Conservation (phyloP, 441 rosid species). For the Gossypium gossypioides region DNA sequence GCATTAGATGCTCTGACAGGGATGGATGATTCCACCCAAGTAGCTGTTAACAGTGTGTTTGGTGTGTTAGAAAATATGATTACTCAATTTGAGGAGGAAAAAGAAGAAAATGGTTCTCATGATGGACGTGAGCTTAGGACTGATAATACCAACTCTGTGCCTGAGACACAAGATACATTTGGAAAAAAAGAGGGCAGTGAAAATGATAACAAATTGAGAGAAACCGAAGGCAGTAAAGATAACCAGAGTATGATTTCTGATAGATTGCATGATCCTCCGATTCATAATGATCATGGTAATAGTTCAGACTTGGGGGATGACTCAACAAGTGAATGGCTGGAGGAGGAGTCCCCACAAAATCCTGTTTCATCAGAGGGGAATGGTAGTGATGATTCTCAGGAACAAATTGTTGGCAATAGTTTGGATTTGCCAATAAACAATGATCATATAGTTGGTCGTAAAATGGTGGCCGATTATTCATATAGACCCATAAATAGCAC, state of each 20-base stretch:
- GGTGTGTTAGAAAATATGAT: conserved; percentile 92
- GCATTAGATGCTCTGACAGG: conserved; percentile 88
- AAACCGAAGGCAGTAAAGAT: conserved; percentile 19
- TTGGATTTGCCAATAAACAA: conserved; percentile 17
- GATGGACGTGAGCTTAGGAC: conserved; percentile 20
- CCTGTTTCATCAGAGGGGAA: conserved; percentile 13
- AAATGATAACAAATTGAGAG: conserved; percentile 18
- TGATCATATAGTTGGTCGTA: conserved; percentile 28
- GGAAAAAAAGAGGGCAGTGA: conserved; percentile 17
- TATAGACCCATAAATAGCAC: conserved; percentile 26
- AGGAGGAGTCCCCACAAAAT: conserved; percentile 21
- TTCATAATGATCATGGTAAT: conserved; percentile 13
- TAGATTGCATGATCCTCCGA: conserved; percentile 17
- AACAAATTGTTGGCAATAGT: conserved; percentile 8
- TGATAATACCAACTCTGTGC: conserved; percentile 19
- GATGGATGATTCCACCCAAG: conserved; percentile 94
- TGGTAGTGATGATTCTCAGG: conserved; percentile 14
- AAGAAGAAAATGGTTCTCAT: conserved; percentile 26
- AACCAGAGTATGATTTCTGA: conserved; percentile 20
- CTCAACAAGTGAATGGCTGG: conserved; percentile 23
- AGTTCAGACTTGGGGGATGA: conserved; percentile 14
- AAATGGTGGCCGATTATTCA: conserved; percentile 25
- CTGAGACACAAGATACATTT: conserved; percentile 16
- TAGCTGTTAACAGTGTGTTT: conserved; percentile 92
- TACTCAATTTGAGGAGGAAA: conserved; percentile 63